These are phyloP conservation scores for Barnettozyma sp. DNA, from an alignment of 805 yeast genomes.

Conservation along the genomic window DNA sequence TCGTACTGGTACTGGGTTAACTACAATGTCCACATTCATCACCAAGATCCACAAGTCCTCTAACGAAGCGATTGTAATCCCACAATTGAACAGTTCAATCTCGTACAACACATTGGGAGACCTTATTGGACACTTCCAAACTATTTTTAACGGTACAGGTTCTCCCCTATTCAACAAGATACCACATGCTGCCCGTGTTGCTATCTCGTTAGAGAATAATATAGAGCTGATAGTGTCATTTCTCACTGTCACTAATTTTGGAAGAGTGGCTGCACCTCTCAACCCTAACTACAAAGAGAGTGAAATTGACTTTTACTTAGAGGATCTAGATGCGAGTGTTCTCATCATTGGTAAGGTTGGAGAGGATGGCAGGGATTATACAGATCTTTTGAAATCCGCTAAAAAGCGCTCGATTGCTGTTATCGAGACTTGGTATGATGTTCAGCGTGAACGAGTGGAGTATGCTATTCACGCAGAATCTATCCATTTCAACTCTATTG, in stretches of 20 bases:
- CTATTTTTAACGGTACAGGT: conserved; percentile 34
- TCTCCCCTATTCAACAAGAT: conserved; percentile 35
- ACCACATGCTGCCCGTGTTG: conserved; percentile 39
- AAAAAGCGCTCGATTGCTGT: conserved; percentile 38
- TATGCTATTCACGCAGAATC: conserved; percentile 28
- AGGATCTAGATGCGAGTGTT: conserved; percentile 51
- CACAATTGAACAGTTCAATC: conserved; percentile 19
- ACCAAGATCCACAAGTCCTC: conserved; percentile 5
- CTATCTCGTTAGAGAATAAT: conserved; percentile 55
- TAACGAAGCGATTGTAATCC: conserved; percentile 9
- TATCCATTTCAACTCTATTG: conserved; percentile 24
- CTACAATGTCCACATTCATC: conserved; percentile 9
- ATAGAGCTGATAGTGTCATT: conserved; percentile 52
- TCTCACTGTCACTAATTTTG: conserved; percentile 48
- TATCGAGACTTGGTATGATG: conserved; percentile 46
- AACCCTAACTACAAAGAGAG: conserved; percentile 53
- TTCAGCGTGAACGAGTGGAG: conserved; percentile 36
- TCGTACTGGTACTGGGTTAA: too few species aligned
- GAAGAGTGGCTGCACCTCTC: conserved; percentile 61
- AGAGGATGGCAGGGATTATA: conserved; percentile 27
- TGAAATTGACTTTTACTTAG: conserved; percentile 60
- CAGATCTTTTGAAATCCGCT: conserved; percentile 47
- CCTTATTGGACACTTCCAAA: conserved; percentile 43
- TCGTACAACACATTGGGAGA: conserved; percentile 38
- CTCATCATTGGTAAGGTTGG: conserved; percentile 50